phyloP scores from a whole-genome alignment of 768 basidiomycete genomes.

The Amanita subjunquillea region DNA sequence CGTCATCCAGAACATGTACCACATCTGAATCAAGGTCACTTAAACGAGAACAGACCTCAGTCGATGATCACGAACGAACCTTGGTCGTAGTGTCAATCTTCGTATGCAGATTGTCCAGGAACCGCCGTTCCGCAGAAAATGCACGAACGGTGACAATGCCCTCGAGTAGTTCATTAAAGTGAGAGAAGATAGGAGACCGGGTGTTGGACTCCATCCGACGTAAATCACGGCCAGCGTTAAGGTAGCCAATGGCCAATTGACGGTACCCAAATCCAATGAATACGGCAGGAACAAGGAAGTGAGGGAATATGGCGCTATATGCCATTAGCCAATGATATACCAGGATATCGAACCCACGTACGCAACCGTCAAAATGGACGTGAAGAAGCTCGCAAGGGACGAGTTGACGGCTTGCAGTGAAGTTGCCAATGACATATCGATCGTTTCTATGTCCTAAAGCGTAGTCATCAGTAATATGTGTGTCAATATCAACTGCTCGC shows the following conservation, averaged over 20 bases:
- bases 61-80: slow-evolving; percentile 23
- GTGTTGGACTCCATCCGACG: slow-evolving; percentile 88
- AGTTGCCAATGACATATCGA: slow-evolving; percentile 62
- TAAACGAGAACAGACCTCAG: not conserved
- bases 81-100: slow-evolving; percentile 75
- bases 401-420: slow-evolving; percentile 71
- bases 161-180: slow-evolving; percentile 73
- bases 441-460: slow-evolving; percentile 69
- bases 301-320: slow-evolving; percentile 60
- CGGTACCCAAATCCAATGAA: slow-evolving; percentile 71
- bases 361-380: slow-evolving; percentile 65
- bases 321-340: slow-evolving; percentile 2
- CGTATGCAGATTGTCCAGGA: slow-evolving; percentile 62
- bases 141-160: slow-evolving; percentile 92
- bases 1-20: slow-evolving; percentile 86
- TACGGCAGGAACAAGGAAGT: slow-evolving; percentile 69
- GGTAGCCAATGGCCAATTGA: slow-evolving; percentile 57
- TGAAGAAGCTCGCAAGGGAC: slow-evolving; percentile 67
- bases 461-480: not conserved
- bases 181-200: slow-evolving; percentile 75
- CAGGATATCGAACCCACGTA: slow-evolving; percentile 21
- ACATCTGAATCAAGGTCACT: slow-evolving; percentile 42
- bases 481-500: slow-evolving; percentile 5
- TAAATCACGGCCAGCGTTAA: slow-evolving; percentile 75
- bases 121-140: slow-evolving; percentile 72